phyloP scores from a whole-genome alignment of 768 basidiomycete genomes.

The Termitomyces bulborhizus region DNA sequence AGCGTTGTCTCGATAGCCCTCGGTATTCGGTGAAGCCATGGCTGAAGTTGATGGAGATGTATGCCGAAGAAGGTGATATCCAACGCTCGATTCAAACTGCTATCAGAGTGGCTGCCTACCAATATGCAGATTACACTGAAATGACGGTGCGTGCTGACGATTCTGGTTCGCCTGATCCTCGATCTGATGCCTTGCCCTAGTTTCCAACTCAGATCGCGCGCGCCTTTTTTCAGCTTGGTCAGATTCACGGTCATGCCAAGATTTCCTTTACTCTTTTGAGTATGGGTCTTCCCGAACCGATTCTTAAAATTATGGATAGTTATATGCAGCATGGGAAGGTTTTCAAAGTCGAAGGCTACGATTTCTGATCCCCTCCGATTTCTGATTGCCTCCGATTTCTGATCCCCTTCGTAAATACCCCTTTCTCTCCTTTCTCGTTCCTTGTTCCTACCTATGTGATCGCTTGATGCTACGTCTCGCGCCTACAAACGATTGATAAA shows the following conservation, averaged over 20 bases:
- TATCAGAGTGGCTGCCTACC: slow-evolving; percentile 89
- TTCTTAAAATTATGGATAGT: slow-evolving; percentile 89
- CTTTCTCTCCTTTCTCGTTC: not conserved
- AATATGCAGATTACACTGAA: slow-evolving; percentile 85
- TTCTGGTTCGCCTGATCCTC: not conserved
- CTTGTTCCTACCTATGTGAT: not conserved
- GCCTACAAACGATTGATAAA: not conserved
- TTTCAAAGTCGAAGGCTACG: slow-evolving; percentile 85
- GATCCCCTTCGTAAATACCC: slow-evolving; percentile 13
- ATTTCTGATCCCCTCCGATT: slow-evolving; percentile 48
- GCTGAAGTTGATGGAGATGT: slow-evolving; percentile 91
- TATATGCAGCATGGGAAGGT: slow-evolving; percentile 82
- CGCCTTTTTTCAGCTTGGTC: slow-evolving; percentile 89
- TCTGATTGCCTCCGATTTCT: slow-evolving; percentile 59
- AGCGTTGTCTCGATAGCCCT: slow-evolving; percentile 83
- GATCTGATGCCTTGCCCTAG: slow-evolving; percentile 27
- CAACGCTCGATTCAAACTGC: slow-evolving; percentile 87
- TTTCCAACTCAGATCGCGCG: slow-evolving; percentile 90
- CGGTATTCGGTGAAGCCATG: slow-evolving; percentile 91
- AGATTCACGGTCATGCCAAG: slow-evolving; percentile 90
- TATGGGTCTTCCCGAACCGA: slow-evolving; percentile 88
- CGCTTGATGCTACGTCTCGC: not conserved
- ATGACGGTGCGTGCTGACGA: slow-evolving; percentile 57
- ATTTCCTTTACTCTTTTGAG: slow-evolving; percentile 90
- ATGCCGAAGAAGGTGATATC: slow-evolving; percentile 94